A percentile compares a stretch with the other conserved stretches of the same genome.
phyloP scores from a whole-genome alignment of 805 yeast genomes.

The Candida awuae region DNA sequence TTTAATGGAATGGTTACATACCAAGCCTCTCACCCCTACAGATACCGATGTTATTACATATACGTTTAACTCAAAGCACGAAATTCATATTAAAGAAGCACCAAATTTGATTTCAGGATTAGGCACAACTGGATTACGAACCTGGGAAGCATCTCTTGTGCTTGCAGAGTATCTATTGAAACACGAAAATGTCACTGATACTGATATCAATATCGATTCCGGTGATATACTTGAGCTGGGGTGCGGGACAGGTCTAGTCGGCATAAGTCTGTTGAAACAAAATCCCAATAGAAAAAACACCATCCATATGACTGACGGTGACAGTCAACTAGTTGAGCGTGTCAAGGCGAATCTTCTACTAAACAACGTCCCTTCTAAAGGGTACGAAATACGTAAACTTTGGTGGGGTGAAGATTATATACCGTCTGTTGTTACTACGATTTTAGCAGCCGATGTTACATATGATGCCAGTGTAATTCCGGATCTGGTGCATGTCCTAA shows the following conservation, averaged over 20 bases:
- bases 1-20: constrained; percentile 30
- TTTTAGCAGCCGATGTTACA: constrained; percentile 84
- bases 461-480: constrained; percentile 62
- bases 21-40: constrained; percentile 31
- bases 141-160: constrained; percentile 89
- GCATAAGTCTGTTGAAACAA: constrained; percentile 35
- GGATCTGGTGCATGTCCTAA: constrained; percentile 42
- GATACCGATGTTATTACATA: constrained; percentile 34
- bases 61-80: constrained; percentile 9
- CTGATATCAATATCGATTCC: background rate
- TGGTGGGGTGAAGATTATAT: constrained; percentile 53
- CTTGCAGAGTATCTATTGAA: constrained; percentile 44
- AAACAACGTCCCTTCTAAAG: constrained; percentile 29
- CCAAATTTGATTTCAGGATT: constrained; percentile 58
- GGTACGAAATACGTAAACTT: constrained; percentile 31
- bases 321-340: constrained; percentile 43
- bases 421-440: constrained; percentile 37
- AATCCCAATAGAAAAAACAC: constrained; percentile 3
- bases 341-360: constrained; percentile 36
- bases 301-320: constrained; percentile 61
- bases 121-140: constrained; percentile 85
- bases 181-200: constrained; percentile 1
- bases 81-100: constrained; percentile 42
- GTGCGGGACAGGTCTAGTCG: constrained; percentile 81
- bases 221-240: constrained; percentile 61